Evolutionary conservation across 805 yeast genomes (phyloP), one percentile per base, ranked within the genome.

Genomic region (Hanseniaspora mollemarum): DNA sequence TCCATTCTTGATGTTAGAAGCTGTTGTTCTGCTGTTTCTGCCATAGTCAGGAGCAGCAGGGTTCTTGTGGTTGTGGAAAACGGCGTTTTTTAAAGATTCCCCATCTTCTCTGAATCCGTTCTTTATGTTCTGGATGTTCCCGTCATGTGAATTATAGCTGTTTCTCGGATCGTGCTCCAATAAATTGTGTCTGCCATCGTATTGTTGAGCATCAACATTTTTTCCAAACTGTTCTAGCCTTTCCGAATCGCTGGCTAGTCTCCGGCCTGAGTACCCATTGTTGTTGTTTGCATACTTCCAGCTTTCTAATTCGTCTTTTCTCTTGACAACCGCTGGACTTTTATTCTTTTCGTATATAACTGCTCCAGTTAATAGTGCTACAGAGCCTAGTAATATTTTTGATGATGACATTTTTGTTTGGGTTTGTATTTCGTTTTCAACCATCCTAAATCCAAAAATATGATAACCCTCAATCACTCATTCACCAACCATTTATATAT

Each of bases 301-400:
- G 9, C 16, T 16, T 4, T 39, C 33, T 10, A 40, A 26, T 5
- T 44, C 43, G 45, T 54, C 41, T 53, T 58, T 53, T 49, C 53
- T 55, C 12, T 25, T 28, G n/a, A 43, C 24, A 12, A 35, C 33
- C 3, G 37, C 18, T 32, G 56, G 59, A 29, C 53, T 54, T 37
- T 54, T 58, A 46, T 58, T 56, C 35, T 46, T 51, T 53, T 60
- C 62, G 52, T 60, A 60, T 16, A 56, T 48, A 41, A 58, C 52
- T 16, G 59, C 59, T 19, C 61, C 62, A 9, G 63, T 59, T n/a
- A 62, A 58, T 1, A 58, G 56, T 18, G 62, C 64, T 25, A 58
- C 61, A 18, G 62, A 57, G 15, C 62, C 62, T 36, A 60, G 48
- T 19, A 60, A 51, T 38, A 58, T 51, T 56, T 58, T 60, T 18